Conservation (phyloP, 2,329 filamentous ascomycete genomes). For the Pseudogymnoascus sp. region DNA sequence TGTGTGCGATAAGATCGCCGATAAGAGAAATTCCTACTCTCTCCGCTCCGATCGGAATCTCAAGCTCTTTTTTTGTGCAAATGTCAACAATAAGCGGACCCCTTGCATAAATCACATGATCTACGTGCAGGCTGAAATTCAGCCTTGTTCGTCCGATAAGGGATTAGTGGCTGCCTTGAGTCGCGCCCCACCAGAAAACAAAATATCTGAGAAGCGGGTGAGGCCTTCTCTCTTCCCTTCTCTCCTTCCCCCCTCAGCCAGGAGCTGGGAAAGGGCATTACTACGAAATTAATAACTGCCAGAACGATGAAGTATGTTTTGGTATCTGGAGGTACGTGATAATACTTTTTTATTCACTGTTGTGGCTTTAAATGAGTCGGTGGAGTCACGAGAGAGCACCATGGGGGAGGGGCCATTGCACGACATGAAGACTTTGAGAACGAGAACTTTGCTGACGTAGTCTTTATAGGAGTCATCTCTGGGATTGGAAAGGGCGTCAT, state of each 20-base stretch:
- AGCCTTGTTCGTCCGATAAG: conserved; percentile 1
- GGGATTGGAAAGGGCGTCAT: conserved; percentile 58
- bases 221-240: neutral
- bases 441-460: conserved; percentile 15
- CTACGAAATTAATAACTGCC: conserved; percentile 13
- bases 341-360: neutral
- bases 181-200: conserved; percentile 7
- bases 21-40: conserved; percentile 5
- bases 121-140: neutral
- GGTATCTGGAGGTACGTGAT: conserved; percentile 58
- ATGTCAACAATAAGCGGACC: neutral
- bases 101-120: conserved; percentile 9
- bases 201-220: conserved; percentile 8
- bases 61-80: neutral
- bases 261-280: neutral
- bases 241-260: conserved; percentile 1
- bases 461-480: conserved; percentile 38
- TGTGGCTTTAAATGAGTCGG: neutral
- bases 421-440: neutral
- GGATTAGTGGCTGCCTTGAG: conserved; percentile 8
- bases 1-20: conserved; percentile 1
- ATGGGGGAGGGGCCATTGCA: neutral
- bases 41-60: neutral
- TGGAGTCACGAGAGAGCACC: neutral
- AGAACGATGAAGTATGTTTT: conserved; percentile 70